These are phyloP conservation scores for Claviceps digitariae DNA, from an alignment of 2,329 filamentous ascomycete species.

Conservation along the genomic window DNA sequence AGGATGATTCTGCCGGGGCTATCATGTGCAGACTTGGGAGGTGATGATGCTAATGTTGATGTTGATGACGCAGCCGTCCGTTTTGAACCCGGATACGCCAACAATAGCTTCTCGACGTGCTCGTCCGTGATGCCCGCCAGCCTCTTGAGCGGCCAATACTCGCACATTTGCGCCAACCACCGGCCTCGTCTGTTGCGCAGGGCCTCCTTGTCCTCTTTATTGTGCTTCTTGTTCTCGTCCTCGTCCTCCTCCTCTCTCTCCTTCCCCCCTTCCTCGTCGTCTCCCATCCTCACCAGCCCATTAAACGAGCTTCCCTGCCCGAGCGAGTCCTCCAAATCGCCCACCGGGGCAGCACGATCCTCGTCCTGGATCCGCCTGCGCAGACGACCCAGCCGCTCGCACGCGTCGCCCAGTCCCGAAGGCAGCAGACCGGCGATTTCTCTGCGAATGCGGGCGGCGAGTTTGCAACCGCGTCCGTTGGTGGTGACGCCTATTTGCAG, in stretches of 20 bases:
- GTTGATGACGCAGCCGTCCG: background rate
- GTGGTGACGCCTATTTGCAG: conserved; percentile 93
- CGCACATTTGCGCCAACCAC: conserved; percentile 92
- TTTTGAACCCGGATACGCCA: conserved; percentile 49
- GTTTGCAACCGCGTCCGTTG: conserved; percentile 85
- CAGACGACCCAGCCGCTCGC: conserved; percentile 62
- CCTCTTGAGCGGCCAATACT: conserved; percentile 88
- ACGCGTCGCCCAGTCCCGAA: conserved; percentile 58
- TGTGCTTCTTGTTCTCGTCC: conserved; percentile 6
- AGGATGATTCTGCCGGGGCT: conserved; percentile 61
- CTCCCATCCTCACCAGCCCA: conserved; percentile 60
- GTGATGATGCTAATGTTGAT: too few species aligned
- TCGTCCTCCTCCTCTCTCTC: conserved; percentile 37
- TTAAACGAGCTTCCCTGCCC: conserved; percentile 80
- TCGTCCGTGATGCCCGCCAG: conserved; percentile 67
- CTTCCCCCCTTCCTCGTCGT: conserved; percentile 18
- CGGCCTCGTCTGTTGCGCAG: conserved; percentile 68
- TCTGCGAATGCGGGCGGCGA: conserved; percentile 75
- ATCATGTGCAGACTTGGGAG: conserved; percentile 14
- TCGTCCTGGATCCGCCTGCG: conserved; percentile 62
- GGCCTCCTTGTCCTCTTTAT: background rate
- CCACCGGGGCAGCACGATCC: conserved; percentile 32
- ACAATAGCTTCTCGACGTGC: conserved; percentile 66
- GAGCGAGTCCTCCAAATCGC: conserved; percentile 42
- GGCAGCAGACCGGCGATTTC: conserved; percentile 78